Evolutionary conservation across 768 basidiomycete species (phyloP), one percentile per base, ranked within the genome.

Genomic region (Mycena indigotica): DNA sequence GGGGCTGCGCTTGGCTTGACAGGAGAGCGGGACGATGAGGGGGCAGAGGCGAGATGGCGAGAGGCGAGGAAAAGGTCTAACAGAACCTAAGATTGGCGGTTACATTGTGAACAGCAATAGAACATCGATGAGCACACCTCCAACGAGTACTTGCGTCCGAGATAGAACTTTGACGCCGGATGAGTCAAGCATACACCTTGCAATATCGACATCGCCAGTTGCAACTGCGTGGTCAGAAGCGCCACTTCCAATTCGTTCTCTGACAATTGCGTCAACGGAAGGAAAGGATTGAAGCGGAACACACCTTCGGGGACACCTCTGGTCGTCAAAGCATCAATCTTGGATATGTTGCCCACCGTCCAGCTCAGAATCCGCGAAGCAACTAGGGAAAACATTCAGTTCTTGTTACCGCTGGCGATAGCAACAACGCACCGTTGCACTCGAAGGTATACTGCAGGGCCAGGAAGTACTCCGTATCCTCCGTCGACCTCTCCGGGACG

Each of bases 151-250:
- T 76, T 81, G 19, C 89, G 81, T 16, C 89, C 87, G 17, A 95
- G 80, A 59, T 80, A 91, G 2, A 66, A 64, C 66, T 95, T 94
- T 60, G 84, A 91, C 1, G 80, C 63, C 3, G 73, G 65, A 66
- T 95, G 93, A 29, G 84, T 84, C 25, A 95, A 77, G 3, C 77
- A 78, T 10, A 91, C 77, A 5, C 93, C 93, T 70, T 95, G 93
- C 5, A 94, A 72, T 35, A 95, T 75, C 1, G 82, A 85, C 12
- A 94, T 77, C 0, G 85, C 72, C 54, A 83, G 82, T 0, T 78
- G 69, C 19, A 92, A 68, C 54, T 88, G 86, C 0, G 76, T 72
- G 8, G 81, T 75, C 10, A 89, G 57, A 3, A 68, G 71, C 23
- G 73, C 68, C 2, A 79, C 76, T 52, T 90, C 85, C n/a, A 72